Conservation (phyloP, 441 rosid species). For the Adansonia gregorii region DNA sequence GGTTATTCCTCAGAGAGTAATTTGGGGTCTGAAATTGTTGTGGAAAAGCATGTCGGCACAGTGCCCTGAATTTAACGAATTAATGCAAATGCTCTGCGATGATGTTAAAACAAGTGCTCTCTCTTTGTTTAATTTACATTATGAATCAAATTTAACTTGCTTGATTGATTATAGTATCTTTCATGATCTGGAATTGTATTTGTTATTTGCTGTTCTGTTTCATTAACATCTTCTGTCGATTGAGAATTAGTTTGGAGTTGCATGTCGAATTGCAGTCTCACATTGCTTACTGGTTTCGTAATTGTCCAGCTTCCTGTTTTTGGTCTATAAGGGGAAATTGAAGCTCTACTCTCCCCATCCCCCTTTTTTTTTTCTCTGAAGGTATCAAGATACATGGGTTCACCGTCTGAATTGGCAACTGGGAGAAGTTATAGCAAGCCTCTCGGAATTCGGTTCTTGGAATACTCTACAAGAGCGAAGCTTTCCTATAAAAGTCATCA, state of each 20-base stretch:
- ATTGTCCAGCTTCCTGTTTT: constrained; percentile 33
- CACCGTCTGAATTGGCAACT: constrained; percentile 38
- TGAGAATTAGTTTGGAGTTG: not conserved
- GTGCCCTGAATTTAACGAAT: not conserved
- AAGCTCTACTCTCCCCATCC: not conserved
- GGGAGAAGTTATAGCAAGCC: constrained; percentile 47
- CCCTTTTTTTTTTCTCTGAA: constrained; percentile 22
- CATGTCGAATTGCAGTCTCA: constrained; percentile 21
- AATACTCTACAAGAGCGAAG: constrained; percentile 44
- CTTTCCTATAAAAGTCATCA: constrained; percentile 71
- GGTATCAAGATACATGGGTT: constrained; percentile 50
- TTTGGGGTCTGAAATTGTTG: not conserved
- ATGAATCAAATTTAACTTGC: constrained; percentile 5
- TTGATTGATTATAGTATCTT: not conserved
- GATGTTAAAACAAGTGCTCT: not conserved
- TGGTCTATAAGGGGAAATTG: constrained; percentile 24
- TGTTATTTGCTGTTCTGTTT: not conserved
- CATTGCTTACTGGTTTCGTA: constrained; percentile 23
- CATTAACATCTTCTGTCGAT: constrained; percentile 2
- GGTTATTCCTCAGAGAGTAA: not conserved
- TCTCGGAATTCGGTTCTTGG: constrained; percentile 62
- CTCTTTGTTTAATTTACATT: not conserved
- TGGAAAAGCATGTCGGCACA: not conserved
- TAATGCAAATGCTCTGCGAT: not conserved
- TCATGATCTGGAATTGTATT: not conserved